phyloP scores from a whole-genome alignment of 2,329 filamentous ascomycete species.

The Xenosphaeropsis pyriputrescens region DNA sequence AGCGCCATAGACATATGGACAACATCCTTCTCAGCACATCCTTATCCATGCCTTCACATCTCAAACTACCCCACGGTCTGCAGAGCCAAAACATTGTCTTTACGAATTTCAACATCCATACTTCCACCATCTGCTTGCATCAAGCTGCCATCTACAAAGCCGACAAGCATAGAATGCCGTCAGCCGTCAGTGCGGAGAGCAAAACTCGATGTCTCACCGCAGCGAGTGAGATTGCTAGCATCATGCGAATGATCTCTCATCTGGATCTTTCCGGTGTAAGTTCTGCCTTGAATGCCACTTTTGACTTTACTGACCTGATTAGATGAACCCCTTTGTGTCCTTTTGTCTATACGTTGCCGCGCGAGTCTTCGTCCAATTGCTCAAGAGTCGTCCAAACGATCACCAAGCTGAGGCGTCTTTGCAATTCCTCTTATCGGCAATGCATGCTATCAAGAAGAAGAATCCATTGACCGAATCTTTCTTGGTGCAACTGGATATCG shows the following conservation, averaged over 20 bases:
- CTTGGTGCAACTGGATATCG: slow-evolving; percentile 81
- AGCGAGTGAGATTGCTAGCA: slow-evolving; percentile 82
- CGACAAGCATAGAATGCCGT: slow-evolving; percentile 70
- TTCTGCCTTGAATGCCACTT: background rate
- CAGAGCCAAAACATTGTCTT: slow-evolving; percentile 77
- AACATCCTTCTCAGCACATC: slow-evolving; percentile 81
- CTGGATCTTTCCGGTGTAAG: slow-evolving; percentile 71
- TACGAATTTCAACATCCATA: slow-evolving; percentile 93
- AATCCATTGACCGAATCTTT: slow-evolving; percentile 93
- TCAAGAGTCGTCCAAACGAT: slow-evolving; percentile 88
- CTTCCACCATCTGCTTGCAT: slow-evolving; percentile 92
- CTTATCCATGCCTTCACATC: slow-evolving; percentile 62
- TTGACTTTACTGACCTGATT: slow-evolving; percentile 7
- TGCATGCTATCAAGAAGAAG: slow-evolving; percentile 75
- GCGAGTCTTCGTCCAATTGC: slow-evolving; percentile 86
- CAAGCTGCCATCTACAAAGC: slow-evolving; percentile 97
- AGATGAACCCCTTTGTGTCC: slow-evolving; percentile 93
- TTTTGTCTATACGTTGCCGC: slow-evolving; percentile 96
- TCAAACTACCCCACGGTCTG: slow-evolving; percentile 67
- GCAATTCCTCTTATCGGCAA: slow-evolving; percentile 80
- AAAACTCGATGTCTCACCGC: slow-evolving; percentile 88
- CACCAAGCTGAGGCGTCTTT: slow-evolving; percentile 63
- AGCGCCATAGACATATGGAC: slow-evolving; percentile 76
- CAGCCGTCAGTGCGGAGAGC: slow-evolving; percentile 71
- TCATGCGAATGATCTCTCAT: slow-evolving; percentile 92